Conservation (phyloP, 75 land plant genomes). For the Picea glauca region DNA sequence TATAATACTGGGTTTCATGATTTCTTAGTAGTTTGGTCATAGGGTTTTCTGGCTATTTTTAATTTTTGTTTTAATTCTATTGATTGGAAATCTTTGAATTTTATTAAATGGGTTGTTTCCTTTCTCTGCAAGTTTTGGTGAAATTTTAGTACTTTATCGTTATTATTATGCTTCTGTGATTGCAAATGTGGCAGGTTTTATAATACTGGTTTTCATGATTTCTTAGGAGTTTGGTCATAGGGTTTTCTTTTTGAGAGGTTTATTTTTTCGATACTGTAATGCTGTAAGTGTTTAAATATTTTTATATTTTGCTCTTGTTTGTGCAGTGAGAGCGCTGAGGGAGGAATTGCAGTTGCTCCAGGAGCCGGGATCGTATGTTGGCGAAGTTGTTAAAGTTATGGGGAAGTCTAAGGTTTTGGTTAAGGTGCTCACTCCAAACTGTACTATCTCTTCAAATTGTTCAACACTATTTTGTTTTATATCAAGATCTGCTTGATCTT, state of each 20-base stretch:
- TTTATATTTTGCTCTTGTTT: neutral
- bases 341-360: slow-evolving; percentile 92
- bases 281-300: neutral
- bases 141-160: too few relatives aligned
- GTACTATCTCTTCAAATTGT: too few relatives aligned
- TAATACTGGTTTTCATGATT: neutral
- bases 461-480: too few relatives aligned
- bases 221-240: neutral
- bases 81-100: too few relatives aligned
- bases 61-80: too few relatives aligned
- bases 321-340: slow-evolving; percentile 67
- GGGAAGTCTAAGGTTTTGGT: slow-evolving; percentile 94
- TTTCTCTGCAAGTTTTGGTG: too few relatives aligned
- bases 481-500: too few relatives aligned
- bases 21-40: too few relatives aligned
- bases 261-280: neutral
- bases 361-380: slow-evolving; percentile 97
- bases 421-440: slow-evolving; percentile 42
- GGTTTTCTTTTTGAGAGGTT: too few relatives aligned
- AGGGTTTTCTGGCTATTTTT: too few relatives aligned
- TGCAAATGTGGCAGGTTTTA: neutral
- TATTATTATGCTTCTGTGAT: neutral
- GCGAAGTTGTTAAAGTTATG: slow-evolving; percentile 97
- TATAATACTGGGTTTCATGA: too few relatives aligned
- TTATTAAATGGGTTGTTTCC: too few relatives aligned